Evolutionary conservation across 2,329 filamentous ascomycete genomes (phyloP).

Genomic region (Colletotrichum costaricense): DNA sequence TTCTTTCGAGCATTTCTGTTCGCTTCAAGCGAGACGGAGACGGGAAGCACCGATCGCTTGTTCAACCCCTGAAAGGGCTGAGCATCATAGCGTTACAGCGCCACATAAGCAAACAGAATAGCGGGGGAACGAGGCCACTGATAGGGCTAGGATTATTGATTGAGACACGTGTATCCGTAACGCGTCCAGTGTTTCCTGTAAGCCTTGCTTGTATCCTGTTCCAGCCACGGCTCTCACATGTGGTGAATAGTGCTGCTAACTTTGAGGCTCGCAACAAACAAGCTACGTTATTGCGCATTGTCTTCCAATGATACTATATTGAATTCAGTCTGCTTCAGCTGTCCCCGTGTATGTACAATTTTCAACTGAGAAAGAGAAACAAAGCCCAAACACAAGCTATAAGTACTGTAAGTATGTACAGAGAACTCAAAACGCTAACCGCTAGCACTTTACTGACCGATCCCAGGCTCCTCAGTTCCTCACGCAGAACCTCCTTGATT

Average conservation of each 20-base stretch:
- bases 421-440: not conserved
- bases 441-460: not conserved
- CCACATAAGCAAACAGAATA: not conserved
- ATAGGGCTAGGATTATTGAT: not conserved
- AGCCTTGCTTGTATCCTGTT: not conserved
- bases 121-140: not conserved
- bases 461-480: too few species aligned
- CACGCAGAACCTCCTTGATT: not conserved
- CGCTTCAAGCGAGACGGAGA: constrained; percentile 2
- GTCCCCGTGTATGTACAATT: too few species aligned
- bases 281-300: too few species aligned
- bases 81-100: not conserved
- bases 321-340: too few species aligned
- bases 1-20: not conserved
- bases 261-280: too few species aligned
- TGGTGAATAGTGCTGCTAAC: too few species aligned
- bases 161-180: not conserved
- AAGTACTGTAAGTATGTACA: not conserved
- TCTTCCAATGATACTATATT: too few species aligned
- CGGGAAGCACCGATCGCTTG: not conserved
- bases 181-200: not conserved
- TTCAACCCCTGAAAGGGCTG: constrained; percentile 2
- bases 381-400: too few species aligned
- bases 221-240: too few species aligned
- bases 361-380: too few species aligned